Evolutionary conservation across 2,329 filamentous ascomycete species (phyloP).

Genomic region (Cladosporium colombiae): DNA sequence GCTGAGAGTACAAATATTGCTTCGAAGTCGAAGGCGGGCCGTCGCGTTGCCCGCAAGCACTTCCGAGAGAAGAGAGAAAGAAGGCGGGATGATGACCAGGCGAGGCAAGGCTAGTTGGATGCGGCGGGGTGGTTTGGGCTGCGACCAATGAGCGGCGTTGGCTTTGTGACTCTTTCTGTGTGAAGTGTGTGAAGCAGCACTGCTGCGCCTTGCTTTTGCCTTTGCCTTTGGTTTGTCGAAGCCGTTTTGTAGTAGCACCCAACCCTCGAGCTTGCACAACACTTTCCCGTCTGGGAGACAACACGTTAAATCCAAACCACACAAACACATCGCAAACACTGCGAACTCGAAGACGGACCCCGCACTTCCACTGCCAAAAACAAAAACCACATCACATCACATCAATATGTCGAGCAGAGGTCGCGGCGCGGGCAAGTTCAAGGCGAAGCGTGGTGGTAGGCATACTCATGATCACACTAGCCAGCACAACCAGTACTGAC

Average conservation of each 20-base stretch:
- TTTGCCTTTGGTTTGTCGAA: slow-evolving; percentile 3
- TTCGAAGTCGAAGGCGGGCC: slow-evolving; percentile 39
- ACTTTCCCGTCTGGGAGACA: neutral
- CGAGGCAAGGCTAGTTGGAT: neutral
- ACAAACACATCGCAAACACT: neutral
- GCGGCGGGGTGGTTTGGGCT: neutral
- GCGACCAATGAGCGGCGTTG: slow-evolving; percentile 9
- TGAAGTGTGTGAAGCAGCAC: slow-evolving; percentile 1
- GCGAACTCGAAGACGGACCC: slow-evolving; percentile 11
- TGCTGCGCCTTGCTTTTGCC: neutral
- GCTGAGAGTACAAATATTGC: slow-evolving; percentile 41
- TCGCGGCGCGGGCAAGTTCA: slow-evolving; percentile 89
- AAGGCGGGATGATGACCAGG: slow-evolving; percentile 8
- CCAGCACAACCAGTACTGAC: slow-evolving; percentile 24
- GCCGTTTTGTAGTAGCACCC: neutral
- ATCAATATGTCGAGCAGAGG: slow-evolving; percentile 53
- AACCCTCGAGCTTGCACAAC: neutral
- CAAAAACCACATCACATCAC: slow-evolving; percentile 18
- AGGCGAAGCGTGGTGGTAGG: slow-evolving; percentile 87
- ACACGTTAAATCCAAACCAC: neutral
- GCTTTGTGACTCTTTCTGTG: slow-evolving; percentile 16
- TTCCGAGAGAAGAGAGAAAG: neutral
- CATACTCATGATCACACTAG: slow-evolving; percentile 10
- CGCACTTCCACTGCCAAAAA: slow-evolving; percentile 18
- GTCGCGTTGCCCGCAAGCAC: neutral